These are phyloP conservation scores for Tardiomyces blankii DNA, from an alignment of 1,139 yeast genomes.

Conservation along the genomic window DNA sequence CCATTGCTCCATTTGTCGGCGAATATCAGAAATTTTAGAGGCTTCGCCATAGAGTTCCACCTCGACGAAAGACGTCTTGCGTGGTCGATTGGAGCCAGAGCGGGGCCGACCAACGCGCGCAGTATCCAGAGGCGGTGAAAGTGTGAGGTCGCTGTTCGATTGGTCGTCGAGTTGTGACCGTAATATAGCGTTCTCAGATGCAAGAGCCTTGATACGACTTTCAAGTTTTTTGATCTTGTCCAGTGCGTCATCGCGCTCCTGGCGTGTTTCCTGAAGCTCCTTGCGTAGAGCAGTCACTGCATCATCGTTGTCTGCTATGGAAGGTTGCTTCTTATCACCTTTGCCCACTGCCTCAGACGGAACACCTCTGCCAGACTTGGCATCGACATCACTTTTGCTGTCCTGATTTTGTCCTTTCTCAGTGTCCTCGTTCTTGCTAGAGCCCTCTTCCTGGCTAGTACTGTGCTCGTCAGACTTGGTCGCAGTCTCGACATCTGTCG, in stretches of 20 bases:
- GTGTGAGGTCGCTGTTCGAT: constrained; percentile 13
- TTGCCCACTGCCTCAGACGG: too few species aligned
- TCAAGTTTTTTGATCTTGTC: constrained; percentile 15
- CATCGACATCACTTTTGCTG: too few species aligned
- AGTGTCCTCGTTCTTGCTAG: too few species aligned
- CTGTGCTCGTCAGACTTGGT: too few species aligned
- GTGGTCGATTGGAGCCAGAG: constrained; percentile 1
- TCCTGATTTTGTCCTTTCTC: too few species aligned
- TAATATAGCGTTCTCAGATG: constrained; percentile 31
- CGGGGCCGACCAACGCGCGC: constrained; percentile 5
- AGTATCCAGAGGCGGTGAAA: constrained; percentile 15
- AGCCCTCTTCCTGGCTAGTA: too few species aligned
- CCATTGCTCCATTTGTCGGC: constrained; percentile 45
- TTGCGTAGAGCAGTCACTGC: constrained; percentile 5
- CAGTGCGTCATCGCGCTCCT: background rate
- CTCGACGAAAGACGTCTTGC: constrained; percentile 23
- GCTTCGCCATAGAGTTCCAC: constrained; percentile 26
- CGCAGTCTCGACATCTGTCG: too few species aligned
- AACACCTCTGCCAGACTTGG: too few species aligned
- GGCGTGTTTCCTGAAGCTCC: background rate
- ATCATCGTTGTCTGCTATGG: constrained; percentile 1
- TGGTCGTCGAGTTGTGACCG: constrained; percentile 9
- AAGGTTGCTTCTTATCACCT: too few species aligned
- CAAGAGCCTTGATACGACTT: constrained; percentile 26
- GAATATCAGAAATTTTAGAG: constrained; percentile 16